Evolutionary conservation across 768 basidiomycete genomes (phyloP), one percentile per base, ranked within the genome.

Genomic region (Kwoniella mangroviensis): DNA sequence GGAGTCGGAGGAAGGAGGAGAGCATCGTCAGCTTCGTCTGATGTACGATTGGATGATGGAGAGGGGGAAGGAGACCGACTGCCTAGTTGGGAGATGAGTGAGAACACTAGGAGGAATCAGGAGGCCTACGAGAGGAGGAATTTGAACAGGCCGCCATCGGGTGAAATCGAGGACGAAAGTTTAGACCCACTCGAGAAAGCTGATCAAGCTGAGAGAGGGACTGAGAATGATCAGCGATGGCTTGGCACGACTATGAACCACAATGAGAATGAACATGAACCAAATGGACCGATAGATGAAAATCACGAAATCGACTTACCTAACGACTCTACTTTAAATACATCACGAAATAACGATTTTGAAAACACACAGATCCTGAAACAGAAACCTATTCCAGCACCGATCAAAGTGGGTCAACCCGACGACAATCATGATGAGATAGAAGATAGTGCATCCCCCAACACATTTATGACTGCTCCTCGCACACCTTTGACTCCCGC

Each of bases 71-170:
- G 58, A 17, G 57, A 7, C 13, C 51, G 2, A 4, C 60, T 60
- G 28, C 71, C 71, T 19, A 65, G 45, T n/a, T 72, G 71, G 71
- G 71, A 72, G 28, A 49, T 65, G 58, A 65, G 68, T 43, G 71
- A 72, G 49, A 24, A 58, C 19, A 28, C 19, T 19, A 59, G 71
- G 45, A 59, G 71, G 17, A 59, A 55, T 12, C 65, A 49, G 40
- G 63, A 68, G 55, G 70, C 70, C 17, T 67, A 51, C 45, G 70
- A 71, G 26, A 43, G 66, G 17, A 62, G 70, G 40, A 62, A 66
- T 61, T 41, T 70, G 52, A 58, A 28, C 34, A 65, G 45, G 19
- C 69, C 64, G 3, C 22, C 28, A 1, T 0, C 2, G 43, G 58
- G 15, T 49, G 57, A 3, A 22, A 45, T 19, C 1, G 22, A 11